Evolutionary conservation across 257 asterid genomes (phyloP), one percentile per base, ranked within the genome.

Genomic region (Henckelia pumila): DNA sequence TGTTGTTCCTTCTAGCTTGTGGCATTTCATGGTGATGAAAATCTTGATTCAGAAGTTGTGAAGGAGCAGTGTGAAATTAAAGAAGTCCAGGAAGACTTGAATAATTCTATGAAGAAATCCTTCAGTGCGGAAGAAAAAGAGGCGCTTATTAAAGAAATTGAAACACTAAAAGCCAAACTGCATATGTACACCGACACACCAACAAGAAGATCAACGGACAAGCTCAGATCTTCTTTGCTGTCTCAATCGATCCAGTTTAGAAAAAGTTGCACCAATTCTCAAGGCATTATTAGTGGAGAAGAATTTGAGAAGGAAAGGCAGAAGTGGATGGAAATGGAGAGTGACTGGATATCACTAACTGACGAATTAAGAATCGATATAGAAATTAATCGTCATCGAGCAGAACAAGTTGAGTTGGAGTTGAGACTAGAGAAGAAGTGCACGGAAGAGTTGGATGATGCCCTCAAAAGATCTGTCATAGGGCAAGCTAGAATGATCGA

Each of bases 311-410:
- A 84, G 75, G 97, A 91, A 77, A 78, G 96, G 63, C 69, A 93
- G 37, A 85, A 80, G 67, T 94, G 96, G 97, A 87, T 85, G 77
- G 99, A 94, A 74, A 91, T 88, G 96, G 99, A 91, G 77, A 94
- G 99, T 6, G 96, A 89, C 9, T 94, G 98, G 99, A 94, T 94
- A 24, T 94, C 96, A 49, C 78, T 94, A 7, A 94, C 99, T 2
- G 99, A 91, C 56, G 99, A 94, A 71, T 71, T 94, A 67, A 84
- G 99, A 71, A 87, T 88, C 13, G 98, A 94, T 28, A 83, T 94
- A 0, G 99, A 94, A 76, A 63, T 86, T 35, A 79, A 76, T 63
- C 93, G 97, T 8, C 84, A 76, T 47, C 73, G 86, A 67, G 96
- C 96, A 20, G 98, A 94, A 65, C 63, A 81, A 53, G 86, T 70